Base-by-base conservation (phyloP, 2,329 filamentous ascomycete species). In the Verticillium zaregamsianum region DNA sequence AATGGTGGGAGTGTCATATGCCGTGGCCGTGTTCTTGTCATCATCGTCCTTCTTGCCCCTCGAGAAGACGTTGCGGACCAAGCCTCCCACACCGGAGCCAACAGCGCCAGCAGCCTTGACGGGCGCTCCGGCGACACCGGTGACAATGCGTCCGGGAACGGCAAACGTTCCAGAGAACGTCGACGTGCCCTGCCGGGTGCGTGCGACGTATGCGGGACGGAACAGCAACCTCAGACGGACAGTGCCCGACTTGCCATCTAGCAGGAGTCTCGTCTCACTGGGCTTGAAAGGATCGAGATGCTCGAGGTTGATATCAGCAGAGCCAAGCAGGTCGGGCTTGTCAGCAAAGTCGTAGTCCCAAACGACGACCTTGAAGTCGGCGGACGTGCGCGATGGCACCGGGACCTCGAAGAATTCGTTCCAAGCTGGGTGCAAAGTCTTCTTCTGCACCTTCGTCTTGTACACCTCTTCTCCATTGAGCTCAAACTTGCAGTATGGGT, bases 331-430 rank as follows among this genome's bases (percentile, higher is more conserved):
- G 75, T 99, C 95, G 1, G 93, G 92, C 76, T 93, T 94, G 74
- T 96, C 93, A 57, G 92, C 94, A 80, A 98, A 96, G 74, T 99
- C 95, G 86, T 94, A 99, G 72, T 99, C 95, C 73, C 89, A 96
- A 2, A 98, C 88, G 61, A 91, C 90, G 70, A 92, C 87, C 35
- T 83, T 83, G 76, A 99, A 95, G 31, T 95, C 86, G 40, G 93
- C 90, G 0, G 84, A 92, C 17, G 93, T 97, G 62, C 95, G 86
- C 15, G 93, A 96, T 20, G 91, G 88, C 59, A 99, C 80, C 1
- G 88, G 82, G 1, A 92, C 83, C 74, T 97, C 93, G 70, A 99
- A 99, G 74, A 88, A 93, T 73, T 99, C 95, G 72, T 98, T 98
- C 96, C 96, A 99, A 0, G 87, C 85, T 0, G 95, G 95, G 68